Evolutionary conservation across 78 protist genomes (phyloP).

Genomic region (Paulinella micropora): DNA sequence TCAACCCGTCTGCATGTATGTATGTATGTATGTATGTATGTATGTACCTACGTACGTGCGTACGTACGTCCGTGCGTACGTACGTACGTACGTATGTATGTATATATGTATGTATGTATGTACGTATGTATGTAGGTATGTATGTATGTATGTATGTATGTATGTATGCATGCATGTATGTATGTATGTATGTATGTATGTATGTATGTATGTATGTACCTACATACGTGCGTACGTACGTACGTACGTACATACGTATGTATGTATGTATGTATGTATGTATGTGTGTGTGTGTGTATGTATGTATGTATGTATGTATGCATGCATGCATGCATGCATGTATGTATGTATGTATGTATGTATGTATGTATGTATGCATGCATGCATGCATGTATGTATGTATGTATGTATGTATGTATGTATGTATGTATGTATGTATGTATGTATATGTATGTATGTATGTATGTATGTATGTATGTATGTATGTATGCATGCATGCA

Average conservation of each 20-base stretch:
- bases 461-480: not conserved
- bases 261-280: not conserved
- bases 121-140: not conserved
- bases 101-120: not conserved
- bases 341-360: not conserved
- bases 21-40: not conserved
- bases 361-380: not conserved
- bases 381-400: not conserved
- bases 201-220: not conserved
- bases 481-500: not conserved
- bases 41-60: not conserved
- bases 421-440: not conserved
- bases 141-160: not conserved
- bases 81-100: not conserved
- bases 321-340: not conserved
- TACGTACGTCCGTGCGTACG: not conserved
- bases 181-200: not conserved
- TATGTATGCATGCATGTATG: not conserved
- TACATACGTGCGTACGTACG: slow-evolving; percentile 29
- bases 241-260: slow-evolving; percentile 32
- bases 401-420: not conserved
- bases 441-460: not conserved
- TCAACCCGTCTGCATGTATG: not conserved
- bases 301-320: not conserved
- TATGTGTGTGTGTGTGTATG: not conserved